Percentiles rank a stretch among this genome's conserved stretches.
These are phyloP conservation scores for Globisporangium irregulare DNA, from an alignment of 352 stramenopile genomes.

Conservation along the genomic window DNA sequence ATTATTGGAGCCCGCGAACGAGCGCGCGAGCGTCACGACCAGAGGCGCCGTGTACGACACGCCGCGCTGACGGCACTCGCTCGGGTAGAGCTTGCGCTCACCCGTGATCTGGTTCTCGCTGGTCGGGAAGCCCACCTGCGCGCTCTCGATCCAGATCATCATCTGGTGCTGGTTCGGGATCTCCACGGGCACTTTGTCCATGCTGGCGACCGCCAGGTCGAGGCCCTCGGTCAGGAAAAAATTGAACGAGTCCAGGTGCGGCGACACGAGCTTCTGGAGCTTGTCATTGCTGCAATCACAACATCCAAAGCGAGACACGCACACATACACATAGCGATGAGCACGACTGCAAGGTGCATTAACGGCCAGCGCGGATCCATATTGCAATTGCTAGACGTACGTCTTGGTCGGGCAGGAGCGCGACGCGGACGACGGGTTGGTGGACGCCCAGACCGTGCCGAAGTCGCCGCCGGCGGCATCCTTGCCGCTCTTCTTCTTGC, in stretches of 20 bases:
- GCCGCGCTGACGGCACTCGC: conserved; percentile 95
- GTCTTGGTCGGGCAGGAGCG: conserved; percentile 69
- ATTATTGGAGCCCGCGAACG: conserved; percentile 75
- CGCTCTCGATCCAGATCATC: conserved; percentile 92
- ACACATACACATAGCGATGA: neutral
- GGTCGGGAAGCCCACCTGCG: conserved; percentile 91
- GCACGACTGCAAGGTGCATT: neutral
- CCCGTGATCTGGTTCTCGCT: conserved; percentile 80
- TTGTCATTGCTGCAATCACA: conserved; percentile 60
- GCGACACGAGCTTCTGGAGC: conserved; percentile 89
- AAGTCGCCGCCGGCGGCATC: conserved; percentile 26
- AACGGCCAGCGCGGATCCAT: neutral
- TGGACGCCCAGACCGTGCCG: conserved; percentile 72
- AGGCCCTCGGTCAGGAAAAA: conserved; percentile 97
- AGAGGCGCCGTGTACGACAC: conserved; percentile 96
- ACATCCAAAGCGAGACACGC: neutral
- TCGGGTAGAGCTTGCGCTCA: conserved; percentile 86
- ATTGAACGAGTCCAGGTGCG: conserved; percentile 99
- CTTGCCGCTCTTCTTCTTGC: conserved; percentile 43
- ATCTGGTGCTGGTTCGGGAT: conserved; percentile 85
- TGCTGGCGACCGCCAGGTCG: conserved; percentile 88
- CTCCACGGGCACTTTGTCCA: conserved; percentile 89
- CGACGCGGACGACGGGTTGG: conserved; percentile 75
- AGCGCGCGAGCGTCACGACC: conserved; percentile 89
- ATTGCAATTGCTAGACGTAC: conserved; percentile 27